Evolutionary conservation across 2,329 filamentous ascomycete species (phyloP).

Genomic region (Thielaviopsis musarum): DNA sequence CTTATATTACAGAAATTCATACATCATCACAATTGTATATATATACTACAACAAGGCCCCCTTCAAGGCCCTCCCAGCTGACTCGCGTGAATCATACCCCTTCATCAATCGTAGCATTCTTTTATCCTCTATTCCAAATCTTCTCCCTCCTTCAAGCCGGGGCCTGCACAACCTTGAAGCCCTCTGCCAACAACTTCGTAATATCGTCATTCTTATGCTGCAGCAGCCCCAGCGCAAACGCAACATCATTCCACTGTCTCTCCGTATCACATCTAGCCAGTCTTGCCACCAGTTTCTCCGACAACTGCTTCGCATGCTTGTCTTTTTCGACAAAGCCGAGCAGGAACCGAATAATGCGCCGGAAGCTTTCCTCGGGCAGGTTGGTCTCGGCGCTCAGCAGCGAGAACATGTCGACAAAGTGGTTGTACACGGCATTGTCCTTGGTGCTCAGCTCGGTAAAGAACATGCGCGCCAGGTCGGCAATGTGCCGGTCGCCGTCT

Average conservation of each 20-base stretch:
- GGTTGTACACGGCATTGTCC: slow-evolving; percentile 97
- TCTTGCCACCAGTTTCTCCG: slow-evolving; percentile 79
- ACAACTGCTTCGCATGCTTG: slow-evolving; percentile 88
- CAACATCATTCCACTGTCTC: slow-evolving; percentile 93
- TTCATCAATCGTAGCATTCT: neutral
- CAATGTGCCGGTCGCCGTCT: slow-evolving; percentile 85
- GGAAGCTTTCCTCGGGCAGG: slow-evolving; percentile 73
- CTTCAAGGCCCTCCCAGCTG: neutral
- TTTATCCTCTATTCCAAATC: neutral
- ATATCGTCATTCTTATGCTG: slow-evolving; percentile 93
- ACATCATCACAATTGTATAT: neutral
- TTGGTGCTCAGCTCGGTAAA: slow-evolving; percentile 95
- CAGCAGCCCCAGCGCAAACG: slow-evolving; percentile 73
- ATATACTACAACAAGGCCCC: neutral
- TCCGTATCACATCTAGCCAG: slow-evolving; percentile 77
- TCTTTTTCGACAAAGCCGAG: slow-evolving; percentile 98
- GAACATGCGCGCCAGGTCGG: slow-evolving; percentile 92
- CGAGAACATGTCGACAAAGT: slow-evolving; percentile 99
- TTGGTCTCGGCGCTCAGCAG: slow-evolving; percentile 66
- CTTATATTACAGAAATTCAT: neutral
- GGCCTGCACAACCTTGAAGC: slow-evolving; percentile 55
- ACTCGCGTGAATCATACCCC: neutral
- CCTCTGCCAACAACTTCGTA: slow-evolving; percentile 54
- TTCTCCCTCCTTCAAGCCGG: slow-evolving; percentile 27
- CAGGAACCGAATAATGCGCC: slow-evolving; percentile 77